These are phyloP conservation scores for Fusarium sp. DNA, from an alignment of 2,329 filamentous ascomycete species.

Conservation along the genomic window DNA sequence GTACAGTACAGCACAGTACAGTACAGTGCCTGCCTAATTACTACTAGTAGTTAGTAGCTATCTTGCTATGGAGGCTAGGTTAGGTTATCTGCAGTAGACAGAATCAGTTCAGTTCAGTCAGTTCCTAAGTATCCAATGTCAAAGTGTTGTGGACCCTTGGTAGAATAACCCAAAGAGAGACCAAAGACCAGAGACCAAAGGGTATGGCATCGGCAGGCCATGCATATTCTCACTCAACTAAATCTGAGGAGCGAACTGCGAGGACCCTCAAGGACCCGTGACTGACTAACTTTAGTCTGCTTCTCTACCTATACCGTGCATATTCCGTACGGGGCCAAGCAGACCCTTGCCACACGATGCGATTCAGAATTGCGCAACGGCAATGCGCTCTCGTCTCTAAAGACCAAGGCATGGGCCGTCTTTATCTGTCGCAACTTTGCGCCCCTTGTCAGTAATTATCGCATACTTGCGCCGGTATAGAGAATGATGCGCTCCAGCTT, in stretches of 20 bases:
- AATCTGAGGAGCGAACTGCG: constrained; percentile 1
- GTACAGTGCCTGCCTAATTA: not conserved
- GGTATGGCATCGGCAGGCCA: constrained; percentile 35
- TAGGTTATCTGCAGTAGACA: not conserved
- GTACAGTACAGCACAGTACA: not conserved
- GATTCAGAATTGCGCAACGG: constrained; percentile 39
- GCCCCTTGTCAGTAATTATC: not conserved
- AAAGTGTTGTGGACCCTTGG: constrained; percentile 33
- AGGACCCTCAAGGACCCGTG: constrained; percentile 30
- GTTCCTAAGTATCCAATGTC: not conserved
- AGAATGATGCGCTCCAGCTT: constrained; percentile 26
- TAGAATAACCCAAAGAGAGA: constrained; percentile 28
- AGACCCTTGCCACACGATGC: constrained; percentile 42
- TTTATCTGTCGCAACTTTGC: constrained; percentile 1
- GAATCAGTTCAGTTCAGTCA: not conserved
- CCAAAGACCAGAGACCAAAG: constrained; percentile 28
- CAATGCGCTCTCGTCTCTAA: constrained; percentile 26
- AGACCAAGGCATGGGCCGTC: not conserved
- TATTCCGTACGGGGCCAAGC: constrained; percentile 31
- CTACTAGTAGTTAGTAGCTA: not conserved
- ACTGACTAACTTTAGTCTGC: constrained; percentile 26
- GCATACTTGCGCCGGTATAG: constrained; percentile 11
- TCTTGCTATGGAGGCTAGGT: not conserved
- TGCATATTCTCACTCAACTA: constrained; percentile 27
- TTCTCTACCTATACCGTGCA: constrained; percentile 27